Conservation (phyloP, 345 rosid species). For the Orychophragmus violaceus region DNA sequence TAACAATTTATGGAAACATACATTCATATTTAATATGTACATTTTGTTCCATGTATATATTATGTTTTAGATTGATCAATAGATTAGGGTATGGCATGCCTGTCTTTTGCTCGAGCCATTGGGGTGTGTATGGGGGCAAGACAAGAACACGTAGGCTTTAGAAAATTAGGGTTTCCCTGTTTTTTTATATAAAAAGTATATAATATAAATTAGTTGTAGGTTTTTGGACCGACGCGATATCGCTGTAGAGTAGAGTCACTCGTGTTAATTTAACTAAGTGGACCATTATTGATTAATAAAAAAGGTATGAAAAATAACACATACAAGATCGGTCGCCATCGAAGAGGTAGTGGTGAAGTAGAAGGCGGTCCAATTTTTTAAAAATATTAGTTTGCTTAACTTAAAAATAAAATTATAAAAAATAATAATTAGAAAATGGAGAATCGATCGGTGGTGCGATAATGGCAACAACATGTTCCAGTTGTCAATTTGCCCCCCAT, state of each 20-base stretch:
- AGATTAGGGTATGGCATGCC: neutral
- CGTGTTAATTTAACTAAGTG: neutral
- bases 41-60: neutral
- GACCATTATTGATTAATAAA: neutral
- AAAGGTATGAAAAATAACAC: neutral
- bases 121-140: conserved; percentile 10
- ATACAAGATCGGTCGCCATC: conserved; percentile 29
- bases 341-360: conserved; percentile 25
- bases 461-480: conserved; percentile 33
- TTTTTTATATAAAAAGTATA: neutral
- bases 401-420: neutral
- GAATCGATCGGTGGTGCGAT: conserved; percentile 23
- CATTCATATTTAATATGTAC: too few species aligned
- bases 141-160: conserved; percentile 17
- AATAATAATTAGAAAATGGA: too few species aligned
- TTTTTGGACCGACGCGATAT: conserved; percentile 24
- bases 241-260: conserved; percentile 18
- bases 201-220: neutral
- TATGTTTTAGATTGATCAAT: neutral
- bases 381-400: neutral
- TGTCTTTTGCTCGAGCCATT: conserved; percentile 13
- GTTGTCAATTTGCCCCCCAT: conserved; percentile 33
- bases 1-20: too few species aligned
- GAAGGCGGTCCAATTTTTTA: conserved; percentile 19
- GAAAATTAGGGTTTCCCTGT: conserved; percentile 25